Evolutionary conservation across 352 stramenopile genomes (phyloP).

Genomic region (Globisporangium irregulare): DNA sequence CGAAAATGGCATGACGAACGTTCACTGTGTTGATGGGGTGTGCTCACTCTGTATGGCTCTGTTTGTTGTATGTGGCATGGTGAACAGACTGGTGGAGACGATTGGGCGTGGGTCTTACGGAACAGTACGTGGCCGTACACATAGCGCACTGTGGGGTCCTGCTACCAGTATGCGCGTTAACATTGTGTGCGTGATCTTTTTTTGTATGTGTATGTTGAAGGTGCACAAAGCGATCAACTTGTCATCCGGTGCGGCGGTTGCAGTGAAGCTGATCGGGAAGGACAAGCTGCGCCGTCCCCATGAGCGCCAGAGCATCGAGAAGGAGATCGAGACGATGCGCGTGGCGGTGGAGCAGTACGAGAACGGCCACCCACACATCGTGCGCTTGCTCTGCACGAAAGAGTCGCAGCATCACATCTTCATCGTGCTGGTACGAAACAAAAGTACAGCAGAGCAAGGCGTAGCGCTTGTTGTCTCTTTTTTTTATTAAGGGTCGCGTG

Average conservation of each 20-base stretch:
- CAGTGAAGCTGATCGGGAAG: slow-evolving; percentile 80
- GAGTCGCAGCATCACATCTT: slow-evolving; percentile 82
- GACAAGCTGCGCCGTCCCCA: slow-evolving; percentile 68
- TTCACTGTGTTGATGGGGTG: not conserved
- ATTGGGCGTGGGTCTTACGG: slow-evolving; percentile 81
- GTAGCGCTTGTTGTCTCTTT: not conserved
- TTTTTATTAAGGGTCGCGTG: not conserved
- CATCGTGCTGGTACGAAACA: slow-evolving; percentile 56
- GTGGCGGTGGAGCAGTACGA: slow-evolving; percentile 83
- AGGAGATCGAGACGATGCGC: slow-evolving; percentile 85
- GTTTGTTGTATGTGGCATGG: not conserved
- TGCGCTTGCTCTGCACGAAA: slow-evolving; percentile 77
- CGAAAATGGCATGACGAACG: not conserved
- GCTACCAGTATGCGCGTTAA: not conserved
- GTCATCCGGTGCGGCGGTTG: slow-evolving; percentile 68
- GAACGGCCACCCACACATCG: slow-evolving; percentile 83
- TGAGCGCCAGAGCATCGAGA: slow-evolving; percentile 79
- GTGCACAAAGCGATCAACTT: slow-evolving; percentile 85
- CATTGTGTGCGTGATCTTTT: not conserved
- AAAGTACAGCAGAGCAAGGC: not conserved
- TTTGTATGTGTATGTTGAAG: slow-evolving; percentile 20
- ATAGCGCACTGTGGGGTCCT: not conserved
- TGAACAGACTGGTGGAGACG: slow-evolving; percentile 66
- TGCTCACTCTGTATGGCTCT: too few species aligned
- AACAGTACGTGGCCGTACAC: slow-evolving; percentile 36